Base-by-base conservation (phyloP, 2,329 filamentous ascomycete species). In the Colletotrichum sp. region DNA sequence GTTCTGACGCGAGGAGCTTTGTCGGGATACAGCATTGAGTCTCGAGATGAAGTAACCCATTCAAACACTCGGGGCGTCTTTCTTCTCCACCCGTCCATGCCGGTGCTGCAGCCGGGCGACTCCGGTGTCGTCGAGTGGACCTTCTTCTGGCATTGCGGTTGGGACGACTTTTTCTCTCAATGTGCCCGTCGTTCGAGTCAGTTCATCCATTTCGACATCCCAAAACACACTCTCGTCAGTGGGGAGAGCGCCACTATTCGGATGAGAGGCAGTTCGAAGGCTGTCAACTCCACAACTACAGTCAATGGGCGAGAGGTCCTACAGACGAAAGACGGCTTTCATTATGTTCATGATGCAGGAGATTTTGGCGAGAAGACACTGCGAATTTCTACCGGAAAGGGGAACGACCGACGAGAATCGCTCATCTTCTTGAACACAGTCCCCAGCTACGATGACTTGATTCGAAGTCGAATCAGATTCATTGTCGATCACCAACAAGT, bases 21-120 rank as follows among this genome's bases (percentile, higher is more conserved):
- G n/a, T 48, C 48, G 15, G 73, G 75, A 9, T 77, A 77, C 72
- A 77, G 75, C 55, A 76, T 77, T 21, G 73, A 77, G 59, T 64
- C 68, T 32, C 73, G 75, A 16, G 73, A 77, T 28, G 69, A 67
- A 15, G 57, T 76, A 16, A 57, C 65, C 7, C 65, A 72, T 30
- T 77, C 73, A 6, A 77, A 77, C 16, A 77, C 75, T 18, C 72
- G 75, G 2, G 73, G 75, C 7, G 73, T 76, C 5, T 77, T 77
- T 28, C 64, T 77, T 13, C 65, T 77, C 8, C 75, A 77, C 32
- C 73, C 75, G 9, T 24, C 64, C 3, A 39, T 77, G 26, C 68
- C 73, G 4, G 12, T 61, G 8, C 68, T 77, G 18, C 67, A 71
- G 6, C 75, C 75, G 6, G 73, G 64, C 6, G 36, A 72, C 6